Evolutionary conservation across 192 early-diverging fungal genomes (phyloP).

Genomic region (Endogone sp.): DNA sequence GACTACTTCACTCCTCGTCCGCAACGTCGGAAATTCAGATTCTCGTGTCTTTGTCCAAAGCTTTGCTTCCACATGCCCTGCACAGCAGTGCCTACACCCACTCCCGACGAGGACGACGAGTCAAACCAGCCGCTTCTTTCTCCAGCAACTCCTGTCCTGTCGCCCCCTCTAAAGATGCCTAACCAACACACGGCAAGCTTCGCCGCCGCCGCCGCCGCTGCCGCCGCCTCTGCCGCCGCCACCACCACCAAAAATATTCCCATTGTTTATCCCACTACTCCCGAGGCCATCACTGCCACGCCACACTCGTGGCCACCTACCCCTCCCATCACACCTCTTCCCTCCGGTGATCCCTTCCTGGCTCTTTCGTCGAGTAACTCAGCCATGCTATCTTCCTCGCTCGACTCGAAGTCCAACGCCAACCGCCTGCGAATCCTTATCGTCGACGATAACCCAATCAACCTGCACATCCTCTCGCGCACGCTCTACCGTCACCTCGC

Average conservation of each 20-base stretch:
- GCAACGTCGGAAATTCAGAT: background rate
- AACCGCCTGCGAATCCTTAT: constrained; percentile 43
- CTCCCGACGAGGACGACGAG: background rate
- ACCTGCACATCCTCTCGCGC: constrained; percentile 53
- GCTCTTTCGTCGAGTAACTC: constrained; percentile 23
- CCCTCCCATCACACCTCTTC: constrained; percentile 19
- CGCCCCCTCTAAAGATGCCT: background rate
- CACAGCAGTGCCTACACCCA: background rate
- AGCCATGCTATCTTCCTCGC: constrained; percentile 15
- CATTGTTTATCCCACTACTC: background rate
- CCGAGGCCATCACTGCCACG: constrained; percentile 5
- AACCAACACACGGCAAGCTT: background rate
- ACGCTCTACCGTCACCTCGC: constrained; percentile 52
- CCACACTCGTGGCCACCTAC: constrained; percentile 15
- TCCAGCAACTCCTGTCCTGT: background rate
- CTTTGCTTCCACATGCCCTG: background rate
- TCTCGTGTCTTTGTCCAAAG: background rate
- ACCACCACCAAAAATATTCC: background rate
- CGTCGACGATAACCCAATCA: constrained; percentile 68
- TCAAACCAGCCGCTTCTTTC: background rate
- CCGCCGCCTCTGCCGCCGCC: background rate
- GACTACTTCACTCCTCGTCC: background rate
- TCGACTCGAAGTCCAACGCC: constrained; percentile 14
- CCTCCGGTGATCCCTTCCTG: constrained; percentile 17
- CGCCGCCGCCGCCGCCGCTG: no score